Evolutionary conservation across 2,329 filamentous ascomycete species (phyloP), one percentile per base, ranked within the genome.

Genomic region (Bisporella sp.): DNA sequence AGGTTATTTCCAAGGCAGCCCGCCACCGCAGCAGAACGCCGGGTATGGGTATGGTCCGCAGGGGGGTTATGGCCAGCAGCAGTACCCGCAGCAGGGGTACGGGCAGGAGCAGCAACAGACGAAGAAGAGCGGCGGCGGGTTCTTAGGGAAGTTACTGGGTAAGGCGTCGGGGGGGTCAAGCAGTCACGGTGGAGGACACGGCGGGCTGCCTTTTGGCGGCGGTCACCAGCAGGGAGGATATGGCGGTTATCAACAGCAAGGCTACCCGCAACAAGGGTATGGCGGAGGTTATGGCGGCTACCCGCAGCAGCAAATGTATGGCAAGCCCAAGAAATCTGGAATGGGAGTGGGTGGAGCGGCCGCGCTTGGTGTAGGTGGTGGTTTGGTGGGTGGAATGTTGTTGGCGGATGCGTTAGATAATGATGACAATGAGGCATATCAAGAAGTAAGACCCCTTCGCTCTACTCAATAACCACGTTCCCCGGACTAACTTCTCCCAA

Each of bases 341-440:
- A 73, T 92, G 70, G 87, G 88, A n/a, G 75, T 79, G 53, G 80
- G 76, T 1, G 89, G 87, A 45, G 89, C 84, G 47, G 81, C 84
- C 6, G 87, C 87, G 28, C 71, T 95, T 41, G 90, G 90, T 71
- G 68, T 88, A 4, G 90, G 89, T 58, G 90, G 85, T 56, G 90
- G 90, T 67, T 63, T 96, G 64, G 61, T 96, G 1, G 91, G 89
- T 59, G 90, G 90, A 49, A 78, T 81, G 54, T 55, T 95, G 61
- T 68, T 95, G 32, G 84, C 76, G 2, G 74, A 85, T 62, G 83
- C 84, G 1, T 74, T 91, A 46, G 70, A 86, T 50, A 79, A 84
- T 54, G 65, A 76, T 44, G 68, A 57, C 69, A 84, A 53, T n/a
- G 73, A 80, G 5, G 77, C 78, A 31, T 84, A 81, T 58, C 59